These are phyloP conservation scores for Acacia pycnantha DNA, from an alignment of 331 rosid genomes.

Conservation along the genomic window DNA sequence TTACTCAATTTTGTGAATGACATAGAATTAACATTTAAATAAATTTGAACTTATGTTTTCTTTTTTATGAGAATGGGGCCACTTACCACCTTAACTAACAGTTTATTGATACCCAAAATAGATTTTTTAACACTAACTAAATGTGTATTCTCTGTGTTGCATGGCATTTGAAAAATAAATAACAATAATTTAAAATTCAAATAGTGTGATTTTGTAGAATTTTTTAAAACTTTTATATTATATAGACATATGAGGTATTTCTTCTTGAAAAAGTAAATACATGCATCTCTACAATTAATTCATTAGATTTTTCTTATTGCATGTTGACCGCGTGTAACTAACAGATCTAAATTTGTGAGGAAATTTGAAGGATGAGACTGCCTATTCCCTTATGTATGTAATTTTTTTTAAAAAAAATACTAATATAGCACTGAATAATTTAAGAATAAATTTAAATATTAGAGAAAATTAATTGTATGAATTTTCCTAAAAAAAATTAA, in stretches of 20 bases:
- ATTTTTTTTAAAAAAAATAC: too few species aligned
- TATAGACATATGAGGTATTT: neutral
- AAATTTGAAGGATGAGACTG: neutral
- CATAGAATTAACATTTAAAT: too few species aligned
- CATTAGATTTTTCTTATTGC: neutral
- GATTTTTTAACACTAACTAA: neutral
- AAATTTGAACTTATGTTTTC: too few species aligned
- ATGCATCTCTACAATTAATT: neutral
- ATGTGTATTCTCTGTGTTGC: neutral
- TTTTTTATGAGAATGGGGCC: accelerated
- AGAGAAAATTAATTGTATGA: neutral
- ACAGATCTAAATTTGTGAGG: neutral
- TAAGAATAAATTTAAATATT: too few species aligned
- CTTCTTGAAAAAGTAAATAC: neutral
- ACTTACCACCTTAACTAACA: too few species aligned
- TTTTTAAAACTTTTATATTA: too few species aligned
- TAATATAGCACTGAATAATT: too few species aligned
- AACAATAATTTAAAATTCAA: too few species aligned
- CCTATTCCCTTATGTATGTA: neutral
- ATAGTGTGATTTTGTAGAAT: too few species aligned
- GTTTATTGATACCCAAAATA: too few species aligned
- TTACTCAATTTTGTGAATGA: neutral
- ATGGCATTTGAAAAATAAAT: too few species aligned
- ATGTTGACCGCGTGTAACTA: neutral
- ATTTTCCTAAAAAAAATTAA: neutral